Evolutionary conservation across 352 stramenopile genomes (phyloP).

Genomic region (Phytophthora hibernalis): DNA sequence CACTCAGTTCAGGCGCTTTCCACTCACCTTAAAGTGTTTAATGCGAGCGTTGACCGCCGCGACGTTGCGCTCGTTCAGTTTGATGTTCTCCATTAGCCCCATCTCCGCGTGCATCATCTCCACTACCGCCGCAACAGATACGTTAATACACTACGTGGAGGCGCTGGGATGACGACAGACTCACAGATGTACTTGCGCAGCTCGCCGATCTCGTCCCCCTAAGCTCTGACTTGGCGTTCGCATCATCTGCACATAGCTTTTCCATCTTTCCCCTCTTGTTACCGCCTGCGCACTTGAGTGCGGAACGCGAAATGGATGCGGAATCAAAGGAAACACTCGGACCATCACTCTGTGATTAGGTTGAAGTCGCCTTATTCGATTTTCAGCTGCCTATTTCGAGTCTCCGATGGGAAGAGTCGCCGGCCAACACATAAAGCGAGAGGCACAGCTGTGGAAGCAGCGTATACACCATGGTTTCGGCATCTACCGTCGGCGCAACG

Average conservation of each 20-base stretch:
- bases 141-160: not conserved
- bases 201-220: conserved; percentile 59
- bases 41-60: conserved; percentile 49
- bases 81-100: conserved; percentile 74
- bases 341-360: conserved; percentile 43
- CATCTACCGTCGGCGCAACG: conserved; percentile 65
- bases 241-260: conserved; percentile 6
- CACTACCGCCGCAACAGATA: conserved; percentile 40
- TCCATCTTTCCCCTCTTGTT: conserved; percentile 20
- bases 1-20: not conserved
- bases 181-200: conserved; percentile 75
- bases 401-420: conserved; percentile 21
- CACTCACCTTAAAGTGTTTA: conserved; percentile 61
- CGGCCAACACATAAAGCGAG: not conserved
- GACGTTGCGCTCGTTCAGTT: conserved; percentile 67
- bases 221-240: conserved; percentile 4
- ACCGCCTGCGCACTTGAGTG: conserved; percentile 18
- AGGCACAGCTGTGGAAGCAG: not conserved
- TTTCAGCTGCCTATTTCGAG: conserved; percentile 16
- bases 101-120: conserved; percentile 85
- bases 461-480: conserved; percentile 54
- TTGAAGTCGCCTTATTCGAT: conserved; percentile 22
- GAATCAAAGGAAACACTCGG: conserved; percentile 35
- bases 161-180: conserved; percentile 5
- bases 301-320: conserved; percentile 33